Evolutionary conservation across 768 basidiomycete species (phyloP), one percentile per base, ranked within the genome.

Genomic region (Hirschioporus abietinus): DNA sequence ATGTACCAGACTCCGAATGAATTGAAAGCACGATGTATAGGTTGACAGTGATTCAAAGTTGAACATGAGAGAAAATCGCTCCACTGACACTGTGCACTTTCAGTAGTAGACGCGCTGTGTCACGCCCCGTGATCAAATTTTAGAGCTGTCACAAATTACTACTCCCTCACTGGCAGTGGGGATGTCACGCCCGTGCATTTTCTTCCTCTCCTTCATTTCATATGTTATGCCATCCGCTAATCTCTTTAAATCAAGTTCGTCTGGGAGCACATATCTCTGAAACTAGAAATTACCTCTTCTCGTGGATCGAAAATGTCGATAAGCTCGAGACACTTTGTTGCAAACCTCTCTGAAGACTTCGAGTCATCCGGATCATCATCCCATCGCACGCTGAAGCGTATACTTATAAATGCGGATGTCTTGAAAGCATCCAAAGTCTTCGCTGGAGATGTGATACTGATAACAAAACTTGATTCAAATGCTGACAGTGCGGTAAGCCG

Each of bases 391-490:
- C 12, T 52, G 42, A 52, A 52, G 42, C 42, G 42, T 20, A 52
- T 52, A 52, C 15, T 52, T 10, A 61, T 61, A 15, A 25, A 88
- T 72, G 76, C 83, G 65, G 89, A 91, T 62, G 72, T 80, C 58
- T 73, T 92, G 64, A 91, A 88, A 74, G 72, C 79, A 26, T 74
- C 83, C 35, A 91, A 85, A 76, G 72, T 89, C 9, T 84, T 79
- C 65, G 89, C 91, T 42, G 90, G 90, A 18, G 92, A 93, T 74
- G 78, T 88, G 35, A 76, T 92, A 64, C 85, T 82, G 68, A 72
- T 93, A 74, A 78, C 80, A 62, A 77, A 76, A 30, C 9, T 27
- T 68, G 58, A 68, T 52, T 25, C 61, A 57, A 65, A 66, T 58
- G 25, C 42, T 24, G 67, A 18, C n/a, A 64, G 64, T 64, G 67